A percentile compares a stretch with the other conserved stretches of the same genome.
Conservation (phyloP, 2,329 filamentous ascomycete genomes). For the Fragosphaeria purpurea region DNA sequence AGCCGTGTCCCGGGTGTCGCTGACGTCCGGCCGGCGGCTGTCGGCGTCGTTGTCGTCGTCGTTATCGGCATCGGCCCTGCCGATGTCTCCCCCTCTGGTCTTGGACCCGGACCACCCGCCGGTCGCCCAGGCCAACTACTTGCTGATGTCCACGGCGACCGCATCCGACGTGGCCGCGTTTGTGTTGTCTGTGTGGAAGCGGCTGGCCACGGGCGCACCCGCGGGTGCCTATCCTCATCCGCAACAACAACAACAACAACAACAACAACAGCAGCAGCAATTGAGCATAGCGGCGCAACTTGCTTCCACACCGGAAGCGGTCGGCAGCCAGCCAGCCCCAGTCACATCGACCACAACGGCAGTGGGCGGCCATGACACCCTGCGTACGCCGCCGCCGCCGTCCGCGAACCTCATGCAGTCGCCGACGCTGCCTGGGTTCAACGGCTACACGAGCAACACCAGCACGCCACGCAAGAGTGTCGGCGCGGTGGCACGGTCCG, state of each 20-base stretch:
- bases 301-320: not conserved
- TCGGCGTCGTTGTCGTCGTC: not conserved
- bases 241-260: slow-evolving; percentile 2
- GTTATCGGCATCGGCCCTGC: too few species aligned
- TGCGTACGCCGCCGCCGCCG: not conserved
- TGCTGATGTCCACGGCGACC: slow-evolving; percentile 45
- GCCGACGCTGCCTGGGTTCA: not conserved
- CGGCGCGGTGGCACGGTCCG: not conserved
- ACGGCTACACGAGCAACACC: not conserved
- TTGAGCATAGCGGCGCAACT: not conserved
- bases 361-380: not conserved
- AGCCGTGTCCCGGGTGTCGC: not conserved
- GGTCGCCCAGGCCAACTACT: slow-evolving; percentile 44
- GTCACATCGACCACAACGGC: not conserved
- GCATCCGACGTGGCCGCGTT: slow-evolving; percentile 44
- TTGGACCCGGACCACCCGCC: slow-evolving; percentile 17
- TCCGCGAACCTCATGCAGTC: not conserved
- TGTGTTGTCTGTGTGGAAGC: slow-evolving; percentile 41
- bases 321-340: not conserved
- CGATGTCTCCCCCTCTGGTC: not conserved
- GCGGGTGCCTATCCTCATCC: slow-evolving; percentile 13
- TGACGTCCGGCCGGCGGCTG: not conserved
- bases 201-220: slow-evolving; percentile 33
- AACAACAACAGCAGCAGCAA: slow-evolving; percentile 8
- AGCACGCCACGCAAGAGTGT: not conserved